phyloP scores from a whole-genome alignment of 176 grass and related monocot genomes.

The Typha latifolia region DNA sequence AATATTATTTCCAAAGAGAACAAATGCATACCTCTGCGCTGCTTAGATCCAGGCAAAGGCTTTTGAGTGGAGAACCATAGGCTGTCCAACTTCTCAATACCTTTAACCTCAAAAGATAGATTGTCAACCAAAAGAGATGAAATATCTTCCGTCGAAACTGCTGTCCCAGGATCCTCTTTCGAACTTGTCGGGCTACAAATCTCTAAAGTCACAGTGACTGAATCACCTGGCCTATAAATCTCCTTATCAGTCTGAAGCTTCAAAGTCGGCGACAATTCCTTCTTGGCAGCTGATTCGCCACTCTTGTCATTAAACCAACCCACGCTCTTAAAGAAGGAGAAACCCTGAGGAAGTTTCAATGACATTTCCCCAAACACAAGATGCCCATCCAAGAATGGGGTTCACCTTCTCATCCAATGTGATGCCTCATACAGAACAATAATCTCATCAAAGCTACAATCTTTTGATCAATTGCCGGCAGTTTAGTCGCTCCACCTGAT shows the following conservation, averaged over 20 bases:
- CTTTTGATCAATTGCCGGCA: not conserved
- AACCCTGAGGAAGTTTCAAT: conserved; percentile 45
- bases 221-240: conserved; percentile 68
- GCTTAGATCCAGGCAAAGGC: conserved; percentile 62
- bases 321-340: conserved; percentile 66
- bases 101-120: conserved; percentile 71
- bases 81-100: conserved; percentile 84
- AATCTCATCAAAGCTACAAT: not conserved
- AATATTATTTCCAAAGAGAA: not conserved
- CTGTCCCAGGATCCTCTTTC: conserved; percentile 27
- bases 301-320: conserved; percentile 70
- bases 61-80: conserved; percentile 79
- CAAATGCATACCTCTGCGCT: conserved; percentile 51
- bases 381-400: conserved; percentile 14
- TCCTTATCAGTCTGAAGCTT: conserved; percentile 86
- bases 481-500: not conserved
- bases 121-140: conserved; percentile 62
- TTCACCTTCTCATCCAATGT: not conserved
- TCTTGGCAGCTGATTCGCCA: conserved; percentile 22
- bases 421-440: not conserved
- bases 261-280: conserved; percentile 48
- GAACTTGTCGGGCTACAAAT: conserved; percentile 35
- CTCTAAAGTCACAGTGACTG: conserved; percentile 52
- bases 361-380: conserved; percentile 36
- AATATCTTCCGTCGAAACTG: not conserved